Percentiles rank a stretch among this genome's conserved stretches.
These are phyloP conservation scores for Aureobasidium sp. DNA, from an alignment of 2,329 filamentous ascomycete genomes.

Conservation along the genomic window DNA sequence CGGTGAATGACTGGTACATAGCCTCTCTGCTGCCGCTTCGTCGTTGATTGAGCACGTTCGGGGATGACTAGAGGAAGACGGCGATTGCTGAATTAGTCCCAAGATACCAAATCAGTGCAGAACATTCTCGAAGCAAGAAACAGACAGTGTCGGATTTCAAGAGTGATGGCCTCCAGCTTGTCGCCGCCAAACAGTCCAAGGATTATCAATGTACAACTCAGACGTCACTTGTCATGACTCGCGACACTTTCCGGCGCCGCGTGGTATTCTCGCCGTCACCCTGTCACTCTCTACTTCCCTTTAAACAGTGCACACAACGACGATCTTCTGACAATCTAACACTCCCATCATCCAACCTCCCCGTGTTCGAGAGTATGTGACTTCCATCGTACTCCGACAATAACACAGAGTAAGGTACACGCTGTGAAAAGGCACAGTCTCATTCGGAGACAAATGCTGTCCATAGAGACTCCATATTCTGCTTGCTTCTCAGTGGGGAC, in stretches of 20 bases:
- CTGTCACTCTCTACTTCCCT: not conserved
- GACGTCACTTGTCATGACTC: conserved; percentile 6
- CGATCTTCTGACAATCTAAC: not conserved
- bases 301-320: not conserved
- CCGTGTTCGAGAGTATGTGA: no score
- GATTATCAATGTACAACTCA: conserved; percentile 7
- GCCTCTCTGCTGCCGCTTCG: not conserved
- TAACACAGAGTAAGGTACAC: not conserved
- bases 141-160: not conserved
- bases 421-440: not conserved
- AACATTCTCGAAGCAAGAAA: not conserved
- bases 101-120: not conserved
- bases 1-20: conserved; percentile 92
- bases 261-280: not conserved
- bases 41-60: not conserved
- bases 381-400: not conserved
- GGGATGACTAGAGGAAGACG: not conserved
- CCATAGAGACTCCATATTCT: not conserved
- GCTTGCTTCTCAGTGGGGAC: not conserved
- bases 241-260: not conserved
- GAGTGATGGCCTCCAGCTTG: not conserved
- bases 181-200: not conserved
- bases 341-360: not conserved
- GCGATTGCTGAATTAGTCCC: not conserved
- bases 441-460: not conserved